Evolutionary conservation across 2,329 filamentous ascomycete species (phyloP).

Genomic region (Daldinia sp.): DNA sequence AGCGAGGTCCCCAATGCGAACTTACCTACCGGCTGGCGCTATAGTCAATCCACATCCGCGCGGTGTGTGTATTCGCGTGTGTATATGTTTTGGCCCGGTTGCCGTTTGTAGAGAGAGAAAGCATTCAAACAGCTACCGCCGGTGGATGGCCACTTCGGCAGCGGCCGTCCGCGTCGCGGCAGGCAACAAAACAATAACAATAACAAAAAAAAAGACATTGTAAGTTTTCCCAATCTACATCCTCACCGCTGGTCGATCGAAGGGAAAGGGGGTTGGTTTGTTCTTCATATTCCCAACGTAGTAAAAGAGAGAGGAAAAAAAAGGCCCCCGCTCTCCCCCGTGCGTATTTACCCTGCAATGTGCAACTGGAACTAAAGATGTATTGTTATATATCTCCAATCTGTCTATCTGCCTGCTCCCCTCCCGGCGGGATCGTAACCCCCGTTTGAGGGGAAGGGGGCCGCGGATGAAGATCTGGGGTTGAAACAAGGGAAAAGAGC

Average conservation of each 20-base stretch:
- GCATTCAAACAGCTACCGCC: slow-evolving; percentile 2
- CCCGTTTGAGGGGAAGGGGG: slow-evolving; percentile 13
- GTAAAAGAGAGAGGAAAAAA: slow-evolving; percentile 8
- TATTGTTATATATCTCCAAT: neutral
- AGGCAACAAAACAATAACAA: slow-evolving; percentile 23
- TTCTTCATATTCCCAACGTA: slow-evolving; percentile 16
- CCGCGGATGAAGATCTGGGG: slow-evolving; percentile 19
- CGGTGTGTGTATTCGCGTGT: neutral
- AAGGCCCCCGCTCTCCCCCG: neutral
- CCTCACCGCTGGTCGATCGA: slow-evolving; percentile 29
- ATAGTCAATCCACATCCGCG: neutral
- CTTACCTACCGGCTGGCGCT: slow-evolving; percentile 20
- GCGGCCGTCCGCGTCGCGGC: slow-evolving; percentile 39
- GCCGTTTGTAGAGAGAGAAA: slow-evolving; percentile 34
- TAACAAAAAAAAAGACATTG: neutral
- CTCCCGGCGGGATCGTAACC: slow-evolving; percentile 25
- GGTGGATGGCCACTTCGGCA: slow-evolving; percentile 40
- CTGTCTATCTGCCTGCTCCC: neutral
- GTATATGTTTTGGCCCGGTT: slow-evolving; percentile 11
- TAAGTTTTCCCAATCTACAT: slow-evolving; percentile 8
- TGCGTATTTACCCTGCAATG: slow-evolving; percentile 5
- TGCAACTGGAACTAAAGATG: neutral
- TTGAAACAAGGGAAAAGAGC: slow-evolving; percentile 7
- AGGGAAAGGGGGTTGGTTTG: neutral
- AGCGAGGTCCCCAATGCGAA: slow-evolving; percentile 10